Percentiles rank a stretch among this genome's conserved stretches.
phyloP scores from a whole-genome alignment of 1,284 basidiomycete genomes.

The Cronartium ribicola region DNA sequence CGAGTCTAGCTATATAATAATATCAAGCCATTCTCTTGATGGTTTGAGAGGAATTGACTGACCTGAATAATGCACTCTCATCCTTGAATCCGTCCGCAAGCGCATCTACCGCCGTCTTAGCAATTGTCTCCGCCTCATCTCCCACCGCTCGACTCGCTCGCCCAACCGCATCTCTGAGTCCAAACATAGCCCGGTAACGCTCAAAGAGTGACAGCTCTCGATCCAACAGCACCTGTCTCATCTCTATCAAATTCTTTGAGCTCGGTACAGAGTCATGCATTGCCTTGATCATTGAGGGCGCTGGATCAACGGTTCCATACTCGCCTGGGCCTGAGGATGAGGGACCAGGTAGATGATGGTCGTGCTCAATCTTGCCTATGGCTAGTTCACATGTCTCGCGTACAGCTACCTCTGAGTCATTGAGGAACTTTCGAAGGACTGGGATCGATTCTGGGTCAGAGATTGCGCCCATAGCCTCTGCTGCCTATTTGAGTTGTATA shows the following conservation, averaged over 20 bases:
- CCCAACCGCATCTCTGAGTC: slow-evolving; percentile 73
- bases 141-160: slow-evolving; percentile 48
- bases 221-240: slow-evolving; percentile 67
- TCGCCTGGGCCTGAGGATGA: slow-evolving; percentile 53
- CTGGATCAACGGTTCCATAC: slow-evolving; percentile 90
- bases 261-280: slow-evolving; percentile 46
- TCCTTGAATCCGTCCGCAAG: slow-evolving; percentile 85
- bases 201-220: slow-evolving; percentile 73
- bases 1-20: neutral
- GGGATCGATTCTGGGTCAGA: slow-evolving; percentile 66
- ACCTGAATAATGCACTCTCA: slow-evolving; percentile 86
- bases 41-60: neutral
- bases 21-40: neutral
- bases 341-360: slow-evolving; percentile 56
- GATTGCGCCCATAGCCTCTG: slow-evolving; percentile 96
- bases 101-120: slow-evolving; percentile 69
- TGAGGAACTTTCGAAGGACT: slow-evolving; percentile 67
- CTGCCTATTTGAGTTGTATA: slow-evolving; percentile 61
- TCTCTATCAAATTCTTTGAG: slow-evolving; percentile 59
- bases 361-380: slow-evolving; percentile 89
- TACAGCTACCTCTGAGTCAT: slow-evolving; percentile 72
- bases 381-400: slow-evolving; percentile 98
- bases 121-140: neutral
- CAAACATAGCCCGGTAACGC: slow-evolving; percentile 97
- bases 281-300: slow-evolving; percentile 62